A percentile compares a stretch with the other conserved stretches of the same genome.
Conservation (phyloP, 2,329 filamentous ascomycete genomes). For the Fusarium acutatum region DNA sequence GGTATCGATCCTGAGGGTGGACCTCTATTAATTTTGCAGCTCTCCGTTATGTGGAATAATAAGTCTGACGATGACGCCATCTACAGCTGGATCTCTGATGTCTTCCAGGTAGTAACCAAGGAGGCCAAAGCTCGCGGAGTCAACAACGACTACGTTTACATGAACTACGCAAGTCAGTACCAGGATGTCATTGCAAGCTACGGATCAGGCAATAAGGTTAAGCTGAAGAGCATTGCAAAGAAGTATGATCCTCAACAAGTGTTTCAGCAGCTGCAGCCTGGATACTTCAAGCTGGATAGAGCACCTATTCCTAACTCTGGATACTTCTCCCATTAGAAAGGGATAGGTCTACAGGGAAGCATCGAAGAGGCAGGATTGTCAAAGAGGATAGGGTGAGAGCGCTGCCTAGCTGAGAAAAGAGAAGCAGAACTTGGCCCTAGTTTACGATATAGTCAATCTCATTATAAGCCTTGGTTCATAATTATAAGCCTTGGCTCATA, state of each 20-base stretch:
- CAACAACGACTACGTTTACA: constrained; percentile 6
- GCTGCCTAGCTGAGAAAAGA: not conserved
- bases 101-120: not conserved
- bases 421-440: not conserved
- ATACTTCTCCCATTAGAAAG: not conserved
- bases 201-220: not conserved
- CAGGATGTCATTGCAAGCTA: constrained; percentile 14
- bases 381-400: not conserved
- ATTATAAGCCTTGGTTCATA: not conserved
- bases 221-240: constrained; percentile 1
- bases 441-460: not conserved
- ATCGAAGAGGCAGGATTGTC: not conserved
- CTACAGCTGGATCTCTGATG: constrained; percentile 3
- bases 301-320: constrained; percentile 4
- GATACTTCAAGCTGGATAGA: constrained; percentile 39
- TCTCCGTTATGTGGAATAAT: constrained; percentile 10
- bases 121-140: constrained; percentile 3
- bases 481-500: not conserved
- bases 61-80: constrained; percentile 47
- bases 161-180: constrained; percentile 18
- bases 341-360: no score
- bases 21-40: constrained; percentile 29
- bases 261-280: constrained; percentile 1
- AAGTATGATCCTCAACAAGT: constrained; percentile 8
- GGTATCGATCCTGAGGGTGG: constrained; percentile 40